A percentile compares a stretch with the other conserved stretches of the same genome.
These are phyloP conservation scores for Sporothrix brasiliensis DNA, from an alignment of 2,329 filamentous ascomycete genomes.

Conservation along the genomic window DNA sequence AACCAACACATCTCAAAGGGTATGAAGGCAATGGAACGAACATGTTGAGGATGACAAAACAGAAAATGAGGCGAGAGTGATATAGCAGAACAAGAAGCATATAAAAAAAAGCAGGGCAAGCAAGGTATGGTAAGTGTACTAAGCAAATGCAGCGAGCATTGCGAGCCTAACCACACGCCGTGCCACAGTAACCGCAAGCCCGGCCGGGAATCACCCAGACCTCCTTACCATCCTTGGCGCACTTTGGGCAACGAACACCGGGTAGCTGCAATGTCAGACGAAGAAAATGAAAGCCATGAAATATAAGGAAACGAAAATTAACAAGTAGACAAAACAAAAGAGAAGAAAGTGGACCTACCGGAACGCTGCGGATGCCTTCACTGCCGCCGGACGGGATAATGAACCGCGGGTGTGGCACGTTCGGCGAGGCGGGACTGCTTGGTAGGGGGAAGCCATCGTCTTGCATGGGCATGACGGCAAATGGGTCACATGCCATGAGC, in stretches of 20 bases:
- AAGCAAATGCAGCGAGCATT: neutral
- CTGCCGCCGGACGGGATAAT: constrained; percentile 10
- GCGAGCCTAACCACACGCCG: constrained; percentile 32
- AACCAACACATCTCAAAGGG: constrained; percentile 11
- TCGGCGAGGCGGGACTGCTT: neutral
- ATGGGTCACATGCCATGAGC: constrained; percentile 1
- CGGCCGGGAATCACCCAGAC: constrained; percentile 39
- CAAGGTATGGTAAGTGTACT: neutral
- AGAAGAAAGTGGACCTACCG: constrained; percentile 26
- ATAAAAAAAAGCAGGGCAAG: constrained; percentile 3
- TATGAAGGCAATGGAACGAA: neutral
- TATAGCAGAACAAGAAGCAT: neutral
- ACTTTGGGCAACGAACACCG: constrained; percentile 38
- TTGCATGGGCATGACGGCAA: constrained; percentile 4
- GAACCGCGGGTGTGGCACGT: constrained; percentile 28
- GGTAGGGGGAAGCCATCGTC: neutral
- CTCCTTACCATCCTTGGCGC: constrained; percentile 37
- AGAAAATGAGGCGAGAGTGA: neutral
- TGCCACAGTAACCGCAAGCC: constrained; percentile 39
- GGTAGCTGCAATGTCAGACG: constrained; percentile 35
- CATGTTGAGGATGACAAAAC: neutral
- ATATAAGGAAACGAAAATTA: no score
- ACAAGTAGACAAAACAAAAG: neutral
- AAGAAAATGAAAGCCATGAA: no score
- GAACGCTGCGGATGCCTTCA: constrained; percentile 33